These are phyloP conservation scores for Calonectria ilicicola DNA, from an alignment of 2,329 filamentous ascomycete species.

Conservation along the genomic window DNA sequence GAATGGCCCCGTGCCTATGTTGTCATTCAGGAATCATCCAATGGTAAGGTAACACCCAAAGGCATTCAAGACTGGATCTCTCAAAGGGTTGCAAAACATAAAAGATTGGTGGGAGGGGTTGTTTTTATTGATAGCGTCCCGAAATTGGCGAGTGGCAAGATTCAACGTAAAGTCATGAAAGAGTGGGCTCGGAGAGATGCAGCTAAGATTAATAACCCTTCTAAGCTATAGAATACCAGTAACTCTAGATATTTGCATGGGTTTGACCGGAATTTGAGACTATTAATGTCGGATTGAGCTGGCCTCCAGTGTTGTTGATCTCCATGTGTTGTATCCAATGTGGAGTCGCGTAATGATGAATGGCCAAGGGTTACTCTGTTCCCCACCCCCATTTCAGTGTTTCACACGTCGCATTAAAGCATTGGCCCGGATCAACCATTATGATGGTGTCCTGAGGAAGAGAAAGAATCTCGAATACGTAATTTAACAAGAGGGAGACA, in stretches of 20 bases:
- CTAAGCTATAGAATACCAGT: not conserved
- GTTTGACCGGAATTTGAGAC: not conserved
- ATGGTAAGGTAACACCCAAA: conserved; percentile 57
- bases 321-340: not conserved
- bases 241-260: not conserved
- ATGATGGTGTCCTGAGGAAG: not conserved
- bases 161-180: conserved; percentile 66
- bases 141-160: conserved; percentile 69
- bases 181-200: conserved; percentile 69
- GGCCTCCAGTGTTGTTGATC: not conserved
- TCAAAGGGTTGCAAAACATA: conserved; percentile 62
- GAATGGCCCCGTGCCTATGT: conserved; percentile 68
- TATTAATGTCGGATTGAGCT: not conserved
- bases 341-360: not conserved
- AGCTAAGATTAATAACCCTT: conserved; percentile 32
- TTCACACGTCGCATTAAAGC: not conserved
- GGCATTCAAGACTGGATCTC: conserved; percentile 65
- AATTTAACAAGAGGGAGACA: too few relatives aligned
- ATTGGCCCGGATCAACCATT: not conserved
- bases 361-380: not conserved
- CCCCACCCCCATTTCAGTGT: not conserved
- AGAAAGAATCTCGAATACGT: not conserved
- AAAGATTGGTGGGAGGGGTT: conserved; percentile 63
- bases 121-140: conserved; percentile 68
- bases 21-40: conserved; percentile 58